phyloP scores from a whole-genome alignment of 495 filamentous ascomycete genomes.

The Penicillium verhagenii region DNA sequence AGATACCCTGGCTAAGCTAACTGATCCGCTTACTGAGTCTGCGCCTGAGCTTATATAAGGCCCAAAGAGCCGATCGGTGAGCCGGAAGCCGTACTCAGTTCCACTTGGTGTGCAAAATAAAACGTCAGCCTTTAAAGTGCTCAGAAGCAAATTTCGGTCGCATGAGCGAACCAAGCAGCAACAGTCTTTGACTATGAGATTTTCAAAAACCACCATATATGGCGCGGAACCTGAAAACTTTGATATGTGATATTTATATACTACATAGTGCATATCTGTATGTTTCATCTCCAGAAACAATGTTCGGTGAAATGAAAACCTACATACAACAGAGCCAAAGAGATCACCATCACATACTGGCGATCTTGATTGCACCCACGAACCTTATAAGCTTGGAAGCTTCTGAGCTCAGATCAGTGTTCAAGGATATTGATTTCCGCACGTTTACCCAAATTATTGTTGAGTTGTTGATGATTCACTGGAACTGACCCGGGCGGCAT shows the following conservation, averaged over 20 bases:
- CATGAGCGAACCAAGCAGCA: too few species aligned
- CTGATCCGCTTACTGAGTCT: not conserved
- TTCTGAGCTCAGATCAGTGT: not conserved
- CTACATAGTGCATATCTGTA: too few species aligned
- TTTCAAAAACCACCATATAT: too few species aligned
- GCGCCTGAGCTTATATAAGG: not conserved
- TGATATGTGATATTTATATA: too few species aligned
- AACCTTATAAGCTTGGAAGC: too few species aligned
- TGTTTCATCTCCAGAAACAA: too few species aligned
- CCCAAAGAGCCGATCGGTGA: not conserved
- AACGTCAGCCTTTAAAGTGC: too few species aligned
- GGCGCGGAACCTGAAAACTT: too few species aligned
- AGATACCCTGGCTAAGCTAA: not conserved
- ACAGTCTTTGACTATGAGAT: too few species aligned
- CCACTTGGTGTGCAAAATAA: not conserved
- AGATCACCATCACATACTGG: not conserved
- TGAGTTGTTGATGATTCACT: constrained; percentile 9
- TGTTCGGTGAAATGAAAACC: too few species aligned
- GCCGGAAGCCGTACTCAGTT: not conserved
- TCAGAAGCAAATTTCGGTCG: too few species aligned
- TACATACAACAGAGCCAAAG: not conserved
- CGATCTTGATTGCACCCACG: not conserved
- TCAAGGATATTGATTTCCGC: not conserved
- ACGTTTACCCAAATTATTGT: constrained; percentile 11
- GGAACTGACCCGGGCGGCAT: constrained; percentile 7